phyloP scores from a whole-genome alignment of 441 rosid species.

The Erysimum cheiri region DNA sequence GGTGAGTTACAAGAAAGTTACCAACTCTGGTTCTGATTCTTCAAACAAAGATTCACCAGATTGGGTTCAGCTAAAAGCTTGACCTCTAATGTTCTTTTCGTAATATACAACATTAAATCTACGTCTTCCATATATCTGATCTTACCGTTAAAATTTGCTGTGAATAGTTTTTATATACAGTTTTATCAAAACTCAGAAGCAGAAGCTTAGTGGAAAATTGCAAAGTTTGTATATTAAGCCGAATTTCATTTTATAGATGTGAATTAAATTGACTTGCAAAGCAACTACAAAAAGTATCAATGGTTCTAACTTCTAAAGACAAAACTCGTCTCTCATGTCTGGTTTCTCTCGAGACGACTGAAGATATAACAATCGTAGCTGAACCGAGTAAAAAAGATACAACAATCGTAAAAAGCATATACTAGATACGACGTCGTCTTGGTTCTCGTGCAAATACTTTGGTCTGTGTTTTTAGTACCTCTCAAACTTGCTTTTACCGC shows the following conservation, averaged over 20 bases:
- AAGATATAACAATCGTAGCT: not conserved
- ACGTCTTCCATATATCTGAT: slow-evolving; percentile 13
- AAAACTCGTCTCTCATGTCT: slow-evolving; percentile 29
- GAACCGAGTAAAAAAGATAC: not conserved
- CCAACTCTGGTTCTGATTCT: slow-evolving; percentile 51
- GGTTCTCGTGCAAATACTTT: not conserved
- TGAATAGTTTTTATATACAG: not conserved
- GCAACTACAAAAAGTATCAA: not conserved
- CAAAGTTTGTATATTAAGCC: slow-evolving; percentile 1
- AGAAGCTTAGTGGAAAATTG: not conserved
- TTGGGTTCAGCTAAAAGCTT: slow-evolving; percentile 33
- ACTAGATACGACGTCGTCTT: not conserved
- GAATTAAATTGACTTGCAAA: not conserved
- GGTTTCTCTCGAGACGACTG: slow-evolving; percentile 4
- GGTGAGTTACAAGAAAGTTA: slow-evolving; percentile 60
- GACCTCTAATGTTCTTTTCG: slow-evolving; percentile 10
- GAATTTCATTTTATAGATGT: too few relatives aligned
- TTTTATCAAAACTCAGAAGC: slow-evolving; percentile 1
- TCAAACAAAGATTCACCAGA: slow-evolving; percentile 29
- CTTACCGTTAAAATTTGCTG: not conserved
- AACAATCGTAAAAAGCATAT: not conserved
- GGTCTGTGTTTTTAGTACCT: slow-evolving; percentile 50
- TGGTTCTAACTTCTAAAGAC: slow-evolving; percentile 11
- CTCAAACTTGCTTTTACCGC: slow-evolving; percentile 58
- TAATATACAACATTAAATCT: not conserved